These are phyloP conservation scores for Candida boidinii DNA, from an alignment of 805 yeast species.

Conservation along the genomic window DNA sequence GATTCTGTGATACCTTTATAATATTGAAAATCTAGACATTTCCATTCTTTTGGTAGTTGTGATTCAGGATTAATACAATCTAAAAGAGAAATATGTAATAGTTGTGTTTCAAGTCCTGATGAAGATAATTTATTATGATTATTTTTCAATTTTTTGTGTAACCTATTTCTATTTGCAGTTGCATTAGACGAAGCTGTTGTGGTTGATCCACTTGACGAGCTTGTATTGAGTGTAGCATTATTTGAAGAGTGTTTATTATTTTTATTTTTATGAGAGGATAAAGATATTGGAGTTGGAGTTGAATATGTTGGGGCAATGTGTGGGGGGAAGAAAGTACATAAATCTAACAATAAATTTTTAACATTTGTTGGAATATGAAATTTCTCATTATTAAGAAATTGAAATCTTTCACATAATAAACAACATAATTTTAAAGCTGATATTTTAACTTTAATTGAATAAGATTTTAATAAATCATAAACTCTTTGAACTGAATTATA, in stretches of 20 bases:
- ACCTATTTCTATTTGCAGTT: slow-evolving; percentile 23
- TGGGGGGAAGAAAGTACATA: slow-evolving; percentile 35
- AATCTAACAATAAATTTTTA: slow-evolving; percentile 38
- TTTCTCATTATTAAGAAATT: slow-evolving; percentile 33
- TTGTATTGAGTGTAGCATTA: too few relatives aligned
- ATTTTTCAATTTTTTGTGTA: slow-evolving; percentile 7
- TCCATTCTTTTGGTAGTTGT: slow-evolving; percentile 49
- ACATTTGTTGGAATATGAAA: slow-evolving; percentile 34
- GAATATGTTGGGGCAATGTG: slow-evolving; percentile 24
- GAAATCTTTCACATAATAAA: slow-evolving; percentile 55
- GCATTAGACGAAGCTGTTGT: too few relatives aligned
- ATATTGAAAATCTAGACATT: slow-evolving; percentile 43
- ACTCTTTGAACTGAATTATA: slow-evolving; percentile 62
- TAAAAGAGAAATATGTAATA: slow-evolving; percentile 17
- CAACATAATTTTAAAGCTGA: slow-evolving; percentile 43
- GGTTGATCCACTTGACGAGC: too few relatives aligned
- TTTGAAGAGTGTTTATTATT: too few relatives aligned
- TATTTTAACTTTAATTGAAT: slow-evolving; percentile 50
- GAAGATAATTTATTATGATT: slow-evolving; percentile 3
- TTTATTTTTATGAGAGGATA: not conserved
- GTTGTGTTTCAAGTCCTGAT: slow-evolving; percentile 1
- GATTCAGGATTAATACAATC: slow-evolving; percentile 23
- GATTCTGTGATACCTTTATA: too few relatives aligned
- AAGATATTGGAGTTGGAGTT: slow-evolving; percentile 5
- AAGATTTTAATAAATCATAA: slow-evolving; percentile 47